These are phyloP conservation scores for Linderniella brevidens DNA, from an alignment of 257 asterid species.

Conservation along the genomic window DNA sequence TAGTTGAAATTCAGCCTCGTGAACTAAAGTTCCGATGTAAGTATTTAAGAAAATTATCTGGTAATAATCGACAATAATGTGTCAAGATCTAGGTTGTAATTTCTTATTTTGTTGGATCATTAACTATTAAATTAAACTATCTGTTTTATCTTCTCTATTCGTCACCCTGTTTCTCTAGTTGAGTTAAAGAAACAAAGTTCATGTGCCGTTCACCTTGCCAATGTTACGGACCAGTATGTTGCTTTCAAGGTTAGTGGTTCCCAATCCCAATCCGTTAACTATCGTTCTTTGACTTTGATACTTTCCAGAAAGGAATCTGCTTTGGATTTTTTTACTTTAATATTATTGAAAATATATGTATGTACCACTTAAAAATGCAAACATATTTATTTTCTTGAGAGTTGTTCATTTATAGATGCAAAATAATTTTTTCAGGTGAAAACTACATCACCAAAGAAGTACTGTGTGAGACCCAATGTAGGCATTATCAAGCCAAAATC, in stretches of 20 bases:
- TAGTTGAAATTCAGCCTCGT: constrained; percentile 58
- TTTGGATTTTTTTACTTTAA: too few relatives aligned
- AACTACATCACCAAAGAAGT: constrained; percentile 92
- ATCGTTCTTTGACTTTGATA: neutral
- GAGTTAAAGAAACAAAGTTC: constrained; percentile 81
- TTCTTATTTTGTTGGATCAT: constrained; percentile 6
- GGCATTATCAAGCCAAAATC: constrained; percentile 80
- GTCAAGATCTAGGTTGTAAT: constrained; percentile 1
- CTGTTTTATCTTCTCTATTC: constrained; percentile 10
- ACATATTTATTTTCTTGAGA: neutral
- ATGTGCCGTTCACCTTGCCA: constrained; percentile 44
- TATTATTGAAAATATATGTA: too few relatives aligned
- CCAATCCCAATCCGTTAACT: constrained; percentile 6
- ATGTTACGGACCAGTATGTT: constrained; percentile 60
- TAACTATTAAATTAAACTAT: neutral
- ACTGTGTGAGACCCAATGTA: constrained; percentile 72
- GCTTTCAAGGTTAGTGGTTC: constrained; percentile 64
- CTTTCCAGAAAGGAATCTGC: neutral
- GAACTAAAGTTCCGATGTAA: constrained; percentile 66
- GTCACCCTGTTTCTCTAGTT: constrained; percentile 30
- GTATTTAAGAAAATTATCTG: constrained; percentile 7
- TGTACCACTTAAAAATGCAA: too few relatives aligned
- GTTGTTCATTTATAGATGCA: neutral
- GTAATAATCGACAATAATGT: neutral
- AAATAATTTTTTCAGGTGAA: constrained; percentile 37